phyloP scores from a whole-genome alignment of 2,329 filamentous ascomycete species.

The Penicillium janthinellum region DNA sequence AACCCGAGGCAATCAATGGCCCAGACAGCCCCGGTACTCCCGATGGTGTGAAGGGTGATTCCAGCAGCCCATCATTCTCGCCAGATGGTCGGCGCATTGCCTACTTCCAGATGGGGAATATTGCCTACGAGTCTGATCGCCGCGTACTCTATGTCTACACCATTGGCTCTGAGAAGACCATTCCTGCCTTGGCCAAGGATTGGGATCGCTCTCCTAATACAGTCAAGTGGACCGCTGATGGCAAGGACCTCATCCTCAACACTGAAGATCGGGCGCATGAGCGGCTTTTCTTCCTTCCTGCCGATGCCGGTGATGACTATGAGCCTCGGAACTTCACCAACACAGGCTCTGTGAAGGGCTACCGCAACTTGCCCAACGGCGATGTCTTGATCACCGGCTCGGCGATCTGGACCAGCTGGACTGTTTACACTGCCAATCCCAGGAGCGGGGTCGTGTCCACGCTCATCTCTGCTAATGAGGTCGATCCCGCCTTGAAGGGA shows the following conservation, averaged over 20 bases:
- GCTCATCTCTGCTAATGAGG: slow-evolving; percentile 41
- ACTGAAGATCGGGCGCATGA: slow-evolving; percentile 69
- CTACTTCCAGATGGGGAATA: slow-evolving; percentile 76
- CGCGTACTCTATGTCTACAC: slow-evolving; percentile 48
- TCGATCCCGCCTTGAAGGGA: slow-evolving; percentile 42
- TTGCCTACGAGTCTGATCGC: slow-evolving; percentile 81
- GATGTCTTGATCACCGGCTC: slow-evolving; percentile 38
- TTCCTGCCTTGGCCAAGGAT: slow-evolving; percentile 42
- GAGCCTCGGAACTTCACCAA: slow-evolving; percentile 42
- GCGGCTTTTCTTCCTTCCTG: slow-evolving; percentile 40
- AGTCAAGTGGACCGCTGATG: slow-evolving; percentile 55
- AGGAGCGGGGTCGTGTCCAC: slow-evolving; percentile 29
- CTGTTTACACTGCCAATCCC: slow-evolving; percentile 38
- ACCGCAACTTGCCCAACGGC: slow-evolving; percentile 33
- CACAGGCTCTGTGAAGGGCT: slow-evolving; percentile 33
- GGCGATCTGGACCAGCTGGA: slow-evolving; percentile 40
- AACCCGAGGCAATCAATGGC: slow-evolving; percentile 50
- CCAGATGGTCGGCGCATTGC: slow-evolving; percentile 69
- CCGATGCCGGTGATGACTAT: slow-evolving; percentile 34
- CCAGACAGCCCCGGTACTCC: slow-evolving; percentile 40
- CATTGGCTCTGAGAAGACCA: slow-evolving; percentile 35
- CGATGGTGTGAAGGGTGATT: slow-evolving; percentile 59
- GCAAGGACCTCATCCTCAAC: slow-evolving; percentile 68
- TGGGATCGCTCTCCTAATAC: slow-evolving; percentile 58
- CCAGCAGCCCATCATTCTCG: slow-evolving; percentile 71